Conservation (phyloP, 192 early-diverging fungal species). For the Rhizophagus sp. region DNA sequence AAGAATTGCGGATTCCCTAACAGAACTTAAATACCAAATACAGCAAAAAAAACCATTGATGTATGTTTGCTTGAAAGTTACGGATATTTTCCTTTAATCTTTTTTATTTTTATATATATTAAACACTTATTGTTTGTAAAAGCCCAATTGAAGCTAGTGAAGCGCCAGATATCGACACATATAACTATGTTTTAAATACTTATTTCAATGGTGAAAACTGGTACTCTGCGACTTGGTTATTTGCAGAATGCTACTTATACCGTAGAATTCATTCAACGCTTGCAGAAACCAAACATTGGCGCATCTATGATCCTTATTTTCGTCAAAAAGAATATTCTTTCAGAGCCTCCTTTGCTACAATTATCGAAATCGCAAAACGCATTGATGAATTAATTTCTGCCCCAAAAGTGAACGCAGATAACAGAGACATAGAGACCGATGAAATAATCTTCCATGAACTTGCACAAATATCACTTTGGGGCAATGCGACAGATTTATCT, state of each 20-base stretch:
- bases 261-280: slow-evolving; percentile 67
- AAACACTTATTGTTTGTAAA: not conserved
- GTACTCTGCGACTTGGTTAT: slow-evolving; percentile 79
- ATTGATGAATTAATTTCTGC: slow-evolving; percentile 41
- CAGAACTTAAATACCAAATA: slow-evolving; percentile 74
- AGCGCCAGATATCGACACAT: slow-evolving; percentile 55
- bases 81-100: not conserved
- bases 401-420: slow-evolving; percentile 4
- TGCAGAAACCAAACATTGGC: slow-evolving; percentile 57
- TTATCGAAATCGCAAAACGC: slow-evolving; percentile 67
- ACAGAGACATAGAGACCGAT: slow-evolving; percentile 33
- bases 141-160: slow-evolving; percentile 56
- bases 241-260: slow-evolving; percentile 85
- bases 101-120: not conserved
- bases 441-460: slow-evolving; percentile 68
- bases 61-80: slow-evolving; percentile 30
- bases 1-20: slow-evolving; percentile 61
- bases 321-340: slow-evolving; percentile 69
- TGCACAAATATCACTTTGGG: slow-evolving; percentile 82
- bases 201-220: slow-evolving; percentile 64
- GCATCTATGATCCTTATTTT: slow-evolving; percentile 71
- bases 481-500: slow-evolving; percentile 85
- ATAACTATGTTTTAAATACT: slow-evolving; percentile 62
- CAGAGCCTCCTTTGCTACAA: slow-evolving; percentile 61
- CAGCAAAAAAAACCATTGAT: slow-evolving; percentile 58